Conservation (phyloP, 2,329 filamentous ascomycete species). For the Trichoderma guizhouense region DNA sequence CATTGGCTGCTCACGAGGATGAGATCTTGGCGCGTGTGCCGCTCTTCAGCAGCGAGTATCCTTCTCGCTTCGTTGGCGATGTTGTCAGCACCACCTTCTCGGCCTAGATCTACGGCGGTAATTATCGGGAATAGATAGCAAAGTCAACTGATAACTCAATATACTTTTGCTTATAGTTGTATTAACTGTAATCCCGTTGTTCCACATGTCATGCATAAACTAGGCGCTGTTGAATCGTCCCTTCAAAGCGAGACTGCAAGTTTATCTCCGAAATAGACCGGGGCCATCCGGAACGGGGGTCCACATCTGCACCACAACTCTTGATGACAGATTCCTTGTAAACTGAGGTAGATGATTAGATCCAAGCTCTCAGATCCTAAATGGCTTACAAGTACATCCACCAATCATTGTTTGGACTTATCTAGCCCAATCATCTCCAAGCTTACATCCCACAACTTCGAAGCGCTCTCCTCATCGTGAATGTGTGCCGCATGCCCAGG, state of each 20-base stretch:
- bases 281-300: not conserved
- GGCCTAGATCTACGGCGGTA: not conserved
- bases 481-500: slow-evolving; percentile 5
- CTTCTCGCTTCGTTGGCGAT: not conserved
- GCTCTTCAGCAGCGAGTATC: not conserved
- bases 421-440: not conserved
- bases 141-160: not conserved
- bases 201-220: not conserved
- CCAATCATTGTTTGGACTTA: not conserved
- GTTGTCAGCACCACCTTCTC: not conserved
- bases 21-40: not conserved
- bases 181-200: not conserved
- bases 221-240: not conserved
- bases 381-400: no score
- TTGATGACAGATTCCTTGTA: not conserved
- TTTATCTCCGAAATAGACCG: not conserved
- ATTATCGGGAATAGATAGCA: not conserved
- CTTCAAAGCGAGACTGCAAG: not conserved
- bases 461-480: not conserved
- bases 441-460: not conserved
- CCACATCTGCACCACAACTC: not conserved
- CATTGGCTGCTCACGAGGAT: not conserved
- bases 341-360: not conserved
- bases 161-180: not conserved
- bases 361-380: not conserved